A percentile compares a stretch with the other conserved stretches of the same genome.
These are phyloP conservation scores for Liriodendron chinense DNA, from an alignment of 164 flowering plant species.

Conservation along the genomic window DNA sequence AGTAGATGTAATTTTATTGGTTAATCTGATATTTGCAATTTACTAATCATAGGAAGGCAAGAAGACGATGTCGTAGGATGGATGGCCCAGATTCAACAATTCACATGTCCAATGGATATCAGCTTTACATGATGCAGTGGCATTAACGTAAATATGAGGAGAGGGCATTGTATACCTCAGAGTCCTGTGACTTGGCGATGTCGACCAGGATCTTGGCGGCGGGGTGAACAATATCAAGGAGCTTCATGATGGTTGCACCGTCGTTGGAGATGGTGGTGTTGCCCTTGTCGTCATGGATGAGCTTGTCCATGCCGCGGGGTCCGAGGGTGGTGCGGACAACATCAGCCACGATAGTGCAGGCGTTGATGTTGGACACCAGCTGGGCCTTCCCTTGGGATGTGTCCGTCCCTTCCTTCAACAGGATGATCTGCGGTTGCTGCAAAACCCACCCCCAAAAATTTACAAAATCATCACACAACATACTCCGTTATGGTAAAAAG, in stretches of 20 bases:
- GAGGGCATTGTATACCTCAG: constrained; percentile 57
- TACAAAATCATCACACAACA: not conserved
- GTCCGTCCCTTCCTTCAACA: constrained; percentile 96
- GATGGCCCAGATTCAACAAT: too few relatives aligned
- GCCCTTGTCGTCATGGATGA: constrained; percentile 96
- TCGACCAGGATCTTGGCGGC: constrained; percentile 98
- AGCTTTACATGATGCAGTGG: too few relatives aligned
- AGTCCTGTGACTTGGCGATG: constrained; percentile 97
- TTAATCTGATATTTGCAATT: too few relatives aligned
- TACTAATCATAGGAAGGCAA: too few relatives aligned
- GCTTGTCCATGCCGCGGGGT: constrained; percentile 97
- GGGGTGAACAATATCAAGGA: constrained; percentile 95
- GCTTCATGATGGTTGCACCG: constrained; percentile 99
- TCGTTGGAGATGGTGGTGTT: constrained; percentile 93
- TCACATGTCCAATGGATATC: too few relatives aligned
- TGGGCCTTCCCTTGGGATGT: constrained; percentile 97
- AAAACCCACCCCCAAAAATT: not conserved
- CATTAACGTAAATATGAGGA: not conserved
- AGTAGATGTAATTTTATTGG: too few relatives aligned
- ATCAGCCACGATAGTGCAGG: constrained; percentile 82
- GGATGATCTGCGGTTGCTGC: constrained; percentile 97
- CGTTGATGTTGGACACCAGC: constrained; percentile 92
- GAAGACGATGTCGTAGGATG: too few relatives aligned
- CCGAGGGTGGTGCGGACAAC: constrained; percentile 89
- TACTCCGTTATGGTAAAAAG: not conserved